These are phyloP conservation scores for Casaregolazyma lundiana DNA, from an alignment of 1,139 yeast genomes.

Conservation along the genomic window DNA sequence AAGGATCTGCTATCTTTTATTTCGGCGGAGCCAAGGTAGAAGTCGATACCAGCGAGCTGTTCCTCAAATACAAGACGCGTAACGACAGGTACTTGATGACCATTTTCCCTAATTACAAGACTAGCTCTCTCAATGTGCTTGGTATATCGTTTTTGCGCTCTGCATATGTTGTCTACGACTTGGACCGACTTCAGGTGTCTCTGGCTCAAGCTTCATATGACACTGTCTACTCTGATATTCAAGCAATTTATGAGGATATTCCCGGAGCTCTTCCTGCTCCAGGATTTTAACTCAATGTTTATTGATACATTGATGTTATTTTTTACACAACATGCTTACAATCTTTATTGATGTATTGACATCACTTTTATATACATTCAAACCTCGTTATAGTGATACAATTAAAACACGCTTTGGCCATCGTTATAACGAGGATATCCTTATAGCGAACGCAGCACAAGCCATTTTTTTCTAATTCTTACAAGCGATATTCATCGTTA, in stretches of 20 bases:
- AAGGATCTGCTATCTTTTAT: constrained; percentile 29
- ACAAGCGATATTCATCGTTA: too few relatives aligned
- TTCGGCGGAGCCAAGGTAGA: constrained; percentile 41
- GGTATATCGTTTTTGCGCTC: constrained; percentile 77
- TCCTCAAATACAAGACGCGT: background rate
- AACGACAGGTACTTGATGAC: constrained; percentile 21
- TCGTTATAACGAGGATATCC: too few relatives aligned
- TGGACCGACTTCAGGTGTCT: constrained; percentile 59
- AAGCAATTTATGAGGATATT: constrained; percentile 17
- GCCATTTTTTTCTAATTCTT: too few relatives aligned
- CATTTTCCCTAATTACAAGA: constrained; percentile 23
- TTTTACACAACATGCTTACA: too few relatives aligned
- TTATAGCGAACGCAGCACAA: too few relatives aligned
- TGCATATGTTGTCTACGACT: constrained; percentile 75
- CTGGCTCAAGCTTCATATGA: constrained; percentile 54
- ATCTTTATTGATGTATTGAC: too few relatives aligned
- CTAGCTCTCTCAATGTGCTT: constrained; percentile 36
- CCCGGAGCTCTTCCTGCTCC: constrained; percentile 16
- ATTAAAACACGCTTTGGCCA: too few relatives aligned
- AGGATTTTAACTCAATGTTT: too few relatives aligned
- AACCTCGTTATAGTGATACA: too few relatives aligned
- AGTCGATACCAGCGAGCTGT: constrained; percentile 35
- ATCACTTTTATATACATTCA: too few relatives aligned
- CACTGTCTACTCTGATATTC: constrained; percentile 13
- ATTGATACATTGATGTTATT: too few relatives aligned